phyloP scores from a whole-genome alignment of 495 filamentous ascomycete species.

The Trichoderma orchidacearum region DNA sequence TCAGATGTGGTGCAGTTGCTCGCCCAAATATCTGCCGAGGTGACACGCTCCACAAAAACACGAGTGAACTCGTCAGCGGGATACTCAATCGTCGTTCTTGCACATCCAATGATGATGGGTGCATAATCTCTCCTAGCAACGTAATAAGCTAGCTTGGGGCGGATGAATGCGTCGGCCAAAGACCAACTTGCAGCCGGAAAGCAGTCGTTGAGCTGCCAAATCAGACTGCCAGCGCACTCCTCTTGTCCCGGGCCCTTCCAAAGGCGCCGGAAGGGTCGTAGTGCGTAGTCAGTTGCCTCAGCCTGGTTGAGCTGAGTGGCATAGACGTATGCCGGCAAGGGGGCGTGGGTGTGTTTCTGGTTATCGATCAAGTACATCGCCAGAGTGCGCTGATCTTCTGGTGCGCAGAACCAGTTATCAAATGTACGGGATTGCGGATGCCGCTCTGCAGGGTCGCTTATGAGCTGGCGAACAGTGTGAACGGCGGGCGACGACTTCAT shows the following conservation, averaged over 20 bases:
- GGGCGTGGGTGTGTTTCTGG: slow-evolving; percentile 34
- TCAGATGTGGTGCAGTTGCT: background rate
- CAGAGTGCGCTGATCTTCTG: slow-evolving; percentile 57
- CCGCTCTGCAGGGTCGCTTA: slow-evolving; percentile 37
- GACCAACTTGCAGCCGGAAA: slow-evolving; percentile 68
- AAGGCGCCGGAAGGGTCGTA: slow-evolving; percentile 61
- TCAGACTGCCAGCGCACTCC: slow-evolving; percentile 61
- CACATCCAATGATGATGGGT: slow-evolving; percentile 41
- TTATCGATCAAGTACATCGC: slow-evolving; percentile 67
- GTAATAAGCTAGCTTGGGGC: slow-evolving; percentile 62
- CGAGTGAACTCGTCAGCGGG: background rate
- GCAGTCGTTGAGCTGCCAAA: slow-evolving; percentile 81
- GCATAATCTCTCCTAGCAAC: slow-evolving; percentile 53
- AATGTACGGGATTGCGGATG: slow-evolving; percentile 60
- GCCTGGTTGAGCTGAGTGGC: slow-evolving; percentile 66
- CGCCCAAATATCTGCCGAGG: background rate
- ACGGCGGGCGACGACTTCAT: slow-evolving; percentile 68
- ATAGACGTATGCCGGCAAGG: slow-evolving; percentile 53
- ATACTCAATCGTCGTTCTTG: background rate
- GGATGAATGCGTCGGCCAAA: slow-evolving; percentile 59
- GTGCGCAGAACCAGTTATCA: slow-evolving; percentile 74
- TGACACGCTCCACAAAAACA: background rate
- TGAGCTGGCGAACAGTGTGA: slow-evolving; percentile 53
- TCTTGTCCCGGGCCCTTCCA: slow-evolving; percentile 53
- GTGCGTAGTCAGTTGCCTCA: slow-evolving; percentile 61